Evolutionary conservation across 2,329 filamentous ascomycete genomes (phyloP).

Genomic region (Tolypocladium sp.): DNA sequence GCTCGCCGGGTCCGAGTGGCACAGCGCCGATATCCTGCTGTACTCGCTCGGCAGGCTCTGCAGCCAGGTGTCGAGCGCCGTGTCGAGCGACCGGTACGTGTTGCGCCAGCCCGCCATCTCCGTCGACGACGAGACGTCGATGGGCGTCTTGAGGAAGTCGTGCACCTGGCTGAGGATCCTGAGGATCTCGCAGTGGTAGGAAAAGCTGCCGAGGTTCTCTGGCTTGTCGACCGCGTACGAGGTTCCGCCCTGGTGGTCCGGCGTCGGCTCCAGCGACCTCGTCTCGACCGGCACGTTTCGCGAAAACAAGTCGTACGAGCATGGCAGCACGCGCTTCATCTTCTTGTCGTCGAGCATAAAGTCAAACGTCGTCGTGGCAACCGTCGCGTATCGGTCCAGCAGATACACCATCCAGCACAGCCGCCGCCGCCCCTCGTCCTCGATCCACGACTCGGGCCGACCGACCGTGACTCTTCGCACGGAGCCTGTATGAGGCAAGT

Average conservation of each 20-base stretch:
- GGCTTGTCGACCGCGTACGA: slow-evolving; percentile 24
- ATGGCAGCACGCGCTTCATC: slow-evolving; percentile 31
- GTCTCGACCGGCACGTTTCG: slow-evolving; percentile 34
- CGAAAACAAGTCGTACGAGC: slow-evolving; percentile 35
- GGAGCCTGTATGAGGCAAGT: slow-evolving; percentile 22
- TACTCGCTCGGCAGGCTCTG: slow-evolving; percentile 34
- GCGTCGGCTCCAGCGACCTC: slow-evolving; percentile 16
- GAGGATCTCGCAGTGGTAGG: slow-evolving; percentile 35
- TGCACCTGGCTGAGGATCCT: slow-evolving; percentile 32
- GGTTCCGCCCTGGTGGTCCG: slow-evolving; percentile 13
- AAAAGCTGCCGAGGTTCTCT: slow-evolving; percentile 34
- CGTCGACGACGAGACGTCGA: slow-evolving; percentile 27
- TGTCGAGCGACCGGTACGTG: slow-evolving; percentile 28
- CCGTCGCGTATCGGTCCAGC: slow-evolving; percentile 32
- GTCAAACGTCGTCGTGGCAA: slow-evolving; percentile 29
- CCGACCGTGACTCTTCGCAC: slow-evolving; percentile 23
- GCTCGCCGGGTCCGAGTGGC: slow-evolving; percentile 34
- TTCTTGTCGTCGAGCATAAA: slow-evolving; percentile 30
- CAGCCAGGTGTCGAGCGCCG: slow-evolving; percentile 29
- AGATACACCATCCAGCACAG: slow-evolving; percentile 37
- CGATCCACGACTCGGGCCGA: slow-evolving; percentile 32
- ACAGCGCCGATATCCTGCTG: slow-evolving; percentile 33
- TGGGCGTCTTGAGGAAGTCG: slow-evolving; percentile 28
- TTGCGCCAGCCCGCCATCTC: slow-evolving; percentile 31
- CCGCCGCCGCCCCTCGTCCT: slow-evolving; percentile 31